Evolutionary conservation across 1,284 basidiomycete genomes (phyloP), one percentile per base, ranked within the genome.

Genomic region (Agroathelia rolfsii): DNA sequence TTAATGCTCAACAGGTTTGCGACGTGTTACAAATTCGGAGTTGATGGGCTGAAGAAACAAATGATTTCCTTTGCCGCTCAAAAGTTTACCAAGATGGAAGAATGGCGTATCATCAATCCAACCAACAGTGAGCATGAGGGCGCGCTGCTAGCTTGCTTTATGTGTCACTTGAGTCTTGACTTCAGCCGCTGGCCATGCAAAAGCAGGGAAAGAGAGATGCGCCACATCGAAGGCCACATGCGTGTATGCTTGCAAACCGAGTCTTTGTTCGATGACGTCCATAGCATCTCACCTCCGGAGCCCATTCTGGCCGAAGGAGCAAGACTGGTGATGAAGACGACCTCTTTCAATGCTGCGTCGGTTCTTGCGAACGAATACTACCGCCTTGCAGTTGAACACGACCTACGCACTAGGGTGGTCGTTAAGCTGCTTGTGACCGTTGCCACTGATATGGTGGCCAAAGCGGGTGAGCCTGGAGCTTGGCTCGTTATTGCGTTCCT

Each of bases 61-160:
- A 38, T 51, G 24, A 14, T 49, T 9, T 2, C n/a, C 3, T 52
- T 50, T 34, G 46, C 48, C n/a, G 31, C 20, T 8, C 15, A n/a
- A 5, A 55, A 51, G 30, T 37, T n/a, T 49, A 23, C 32, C 44
- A 13, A 32, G 34, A 18, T 12, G 34, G 12, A 12, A 37, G 10
- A 15, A n/a, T n/a, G 7, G 10, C 4, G 19, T 12, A 24, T 14
- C 11, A 11, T 11, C 24, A 8, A 37, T 28, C 16, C 38, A n/a
- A n/a, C 46, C 6, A 22, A 17, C 15, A 7, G 21, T 2, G 27
- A 28, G 15, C 34, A 48, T 32, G 28, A 33, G 18, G n/a, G n/a
- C n/a, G n/a, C n/a, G n/a, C n/a, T n/a, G n/a, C 33, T 53, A 20
- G 55, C 52, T n/a, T 54, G 51, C 36, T 35, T 58, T 8, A 41